phyloP scores from a whole-genome alignment of 805 yeast species.

The Lachancea meyersii region DNA sequence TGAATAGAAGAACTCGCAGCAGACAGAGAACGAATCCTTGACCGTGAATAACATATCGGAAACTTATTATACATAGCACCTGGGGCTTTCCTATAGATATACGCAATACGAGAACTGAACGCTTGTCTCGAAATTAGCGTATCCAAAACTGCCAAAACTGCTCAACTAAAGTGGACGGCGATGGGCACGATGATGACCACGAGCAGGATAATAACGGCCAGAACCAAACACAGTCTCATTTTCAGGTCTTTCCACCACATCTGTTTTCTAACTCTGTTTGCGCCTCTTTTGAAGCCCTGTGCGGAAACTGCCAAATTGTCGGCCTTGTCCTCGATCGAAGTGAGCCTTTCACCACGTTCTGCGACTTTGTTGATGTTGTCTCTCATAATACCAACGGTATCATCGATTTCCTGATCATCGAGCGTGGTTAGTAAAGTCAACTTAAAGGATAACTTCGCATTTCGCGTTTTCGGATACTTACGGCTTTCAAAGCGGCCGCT shows the following conservation, averaged over 20 bases:
- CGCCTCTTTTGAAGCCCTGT: constrained; percentile 91
- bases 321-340: constrained; percentile 86
- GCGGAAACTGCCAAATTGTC: constrained; percentile 89
- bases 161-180: constrained; percentile 70
- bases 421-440: constrained; percentile 25
- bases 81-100: neutral
- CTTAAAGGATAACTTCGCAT: neutral
- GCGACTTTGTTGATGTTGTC: constrained; percentile 94
- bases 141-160: too few species aligned
- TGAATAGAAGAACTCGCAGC: too few species aligned
- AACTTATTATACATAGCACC: constrained; percentile 7
- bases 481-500: constrained; percentile 80
- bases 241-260: constrained; percentile 99
- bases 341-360: constrained; percentile 87
- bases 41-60: neutral
- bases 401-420: constrained; percentile 76
- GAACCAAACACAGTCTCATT: constrained; percentile 85
- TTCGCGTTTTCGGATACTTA: constrained; percentile 35
- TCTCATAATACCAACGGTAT: constrained; percentile 95
- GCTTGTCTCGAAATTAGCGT: too few species aligned
- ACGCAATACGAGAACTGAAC: too few species aligned
- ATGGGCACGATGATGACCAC: constrained; percentile 89
- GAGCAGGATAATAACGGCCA: constrained; percentile 70
- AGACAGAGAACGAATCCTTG: too few species aligned
- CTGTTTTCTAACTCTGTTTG: constrained; percentile 93